Evolutionary conservation across 257 asterid species (phyloP), one percentile per base, ranked within the genome.

Genomic region (Dorcoceras hygrometricum): DNA sequence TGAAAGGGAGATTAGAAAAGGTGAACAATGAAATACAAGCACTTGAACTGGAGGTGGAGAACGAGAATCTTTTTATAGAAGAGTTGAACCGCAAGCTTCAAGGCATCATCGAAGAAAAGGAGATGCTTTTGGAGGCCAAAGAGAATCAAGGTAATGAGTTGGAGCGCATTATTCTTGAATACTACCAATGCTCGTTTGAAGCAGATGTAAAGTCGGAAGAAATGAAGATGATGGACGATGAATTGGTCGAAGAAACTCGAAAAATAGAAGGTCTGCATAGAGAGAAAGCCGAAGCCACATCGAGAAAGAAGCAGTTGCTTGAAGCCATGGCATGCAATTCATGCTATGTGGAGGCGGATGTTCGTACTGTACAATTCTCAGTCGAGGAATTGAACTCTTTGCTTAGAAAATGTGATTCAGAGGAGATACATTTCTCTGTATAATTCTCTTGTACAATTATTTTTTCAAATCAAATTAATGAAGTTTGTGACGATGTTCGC

Each of bases 131-230:
- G 62, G 95, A 82, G 58, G 78, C 83, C 73, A 66, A 66, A 56
- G 88, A 81, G 32, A 77, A 72, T 0, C 96, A 93, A 54, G 83
- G 51, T 50, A 32, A 65, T 0, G 95, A 88, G 69, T 72, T 77
- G 0, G 95, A 84, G 55, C 74, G 46, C 68, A 68, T 84, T 91
- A 74, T 90, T 28, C 43, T 79, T 4, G 96, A 90, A 66, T 87
- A 85, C 72, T 77, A 84, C 0, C 85, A 84, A 65, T 70, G 81
- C 53, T 51, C 80, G 75, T 87, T 90, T 59, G 95, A 84, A 72
- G 82, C 82, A 12, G 84, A 67, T 6, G 7, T 84, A 68, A 90
- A 85, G 76, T 87, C 84, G 50, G 95, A 88, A 64, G 97, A 88
- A 74, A 59, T 60, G 73, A 80, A 77, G 73, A 65, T 84, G 9